Conservation (phyloP, 2,329 filamentous ascomycete genomes). For the Monilinia polystroma region DNA sequence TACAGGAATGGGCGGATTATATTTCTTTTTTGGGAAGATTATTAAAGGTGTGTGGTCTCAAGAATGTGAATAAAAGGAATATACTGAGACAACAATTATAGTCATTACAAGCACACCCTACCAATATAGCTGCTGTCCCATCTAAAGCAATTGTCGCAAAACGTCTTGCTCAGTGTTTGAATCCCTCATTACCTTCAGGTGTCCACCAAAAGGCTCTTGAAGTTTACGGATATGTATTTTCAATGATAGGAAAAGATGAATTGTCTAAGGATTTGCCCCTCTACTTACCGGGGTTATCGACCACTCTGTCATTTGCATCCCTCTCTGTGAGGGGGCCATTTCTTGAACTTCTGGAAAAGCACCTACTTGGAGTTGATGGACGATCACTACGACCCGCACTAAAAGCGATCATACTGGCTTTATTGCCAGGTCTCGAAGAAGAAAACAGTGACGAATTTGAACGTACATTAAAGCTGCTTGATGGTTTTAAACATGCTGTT, state of each 20-base stretch:
- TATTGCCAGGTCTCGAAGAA: constrained; percentile 89
- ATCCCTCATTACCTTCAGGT: constrained; percentile 87
- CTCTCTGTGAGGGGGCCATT: constrained; percentile 85
- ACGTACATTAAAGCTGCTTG: constrained; percentile 73
- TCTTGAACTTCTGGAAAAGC: constrained; percentile 76
- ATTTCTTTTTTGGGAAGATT: constrained; percentile 93
- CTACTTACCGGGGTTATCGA: constrained; percentile 85
- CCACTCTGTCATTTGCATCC: constrained; percentile 91
- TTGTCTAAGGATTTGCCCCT: constrained; percentile 79
- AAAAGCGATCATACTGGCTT: constrained; percentile 84
- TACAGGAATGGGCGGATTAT: constrained; percentile 99
- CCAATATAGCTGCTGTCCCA: constrained; percentile 70
- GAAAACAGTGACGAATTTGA: constrained; percentile 98
- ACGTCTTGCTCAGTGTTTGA: constrained; percentile 90
- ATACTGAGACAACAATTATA: constrained; percentile 44
- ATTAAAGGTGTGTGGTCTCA: constrained; percentile 64
- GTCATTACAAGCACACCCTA: constrained; percentile 84
- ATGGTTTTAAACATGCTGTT: constrained; percentile 71
- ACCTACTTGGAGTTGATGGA: constrained; percentile 72
- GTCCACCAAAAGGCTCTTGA: constrained; percentile 97
- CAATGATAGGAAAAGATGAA: constrained; percentile 76
- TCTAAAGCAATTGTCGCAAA: constrained; percentile 82
- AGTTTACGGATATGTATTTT: constrained; percentile 88
- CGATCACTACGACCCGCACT: constrained; percentile 77
- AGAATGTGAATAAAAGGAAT: constrained; percentile 23